phyloP scores from a whole-genome alignment of 2,329 filamentous ascomycete genomes.

The Tolypocladium tundrense region DNA sequence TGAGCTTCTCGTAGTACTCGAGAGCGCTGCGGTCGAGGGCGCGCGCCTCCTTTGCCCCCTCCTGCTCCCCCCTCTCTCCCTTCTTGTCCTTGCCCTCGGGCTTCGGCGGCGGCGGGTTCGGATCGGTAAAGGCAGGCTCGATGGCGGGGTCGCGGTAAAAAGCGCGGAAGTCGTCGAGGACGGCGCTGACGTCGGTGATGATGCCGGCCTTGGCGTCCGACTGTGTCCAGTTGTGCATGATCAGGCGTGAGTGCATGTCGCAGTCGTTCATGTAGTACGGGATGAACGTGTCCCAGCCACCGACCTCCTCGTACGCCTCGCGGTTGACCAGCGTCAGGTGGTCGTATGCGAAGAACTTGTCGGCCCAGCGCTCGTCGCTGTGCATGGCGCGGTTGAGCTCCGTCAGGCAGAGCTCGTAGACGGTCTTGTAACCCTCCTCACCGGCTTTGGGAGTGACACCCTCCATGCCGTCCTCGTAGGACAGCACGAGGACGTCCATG shows the following conservation, averaged over 20 bases:
- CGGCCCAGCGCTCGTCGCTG: constrained; percentile 32
- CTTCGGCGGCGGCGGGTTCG: constrained; percentile 21
- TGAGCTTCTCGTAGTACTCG: constrained; percentile 9
- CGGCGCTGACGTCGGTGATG: constrained; percentile 33
- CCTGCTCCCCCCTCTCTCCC: not conserved
- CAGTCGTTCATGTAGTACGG: constrained; percentile 49
- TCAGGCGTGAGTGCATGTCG: constrained; percentile 40
- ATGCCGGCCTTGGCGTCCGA: constrained; percentile 27
- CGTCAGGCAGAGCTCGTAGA: constrained; percentile 29
- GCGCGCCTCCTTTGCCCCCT: not conserved
- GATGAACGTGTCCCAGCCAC: constrained; percentile 48
- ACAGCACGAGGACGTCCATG: constrained; percentile 39
- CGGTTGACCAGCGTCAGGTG: constrained; percentile 47
- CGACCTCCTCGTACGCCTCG: constrained; percentile 35
- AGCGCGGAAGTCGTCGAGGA: constrained; percentile 33
- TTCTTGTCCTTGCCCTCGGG: constrained; percentile 5
- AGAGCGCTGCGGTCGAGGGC: not conserved
- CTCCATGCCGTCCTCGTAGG: constrained; percentile 28
- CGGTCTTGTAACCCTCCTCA: constrained; percentile 26
- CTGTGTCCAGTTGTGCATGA: constrained; percentile 33
- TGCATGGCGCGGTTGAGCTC: constrained; percentile 21
- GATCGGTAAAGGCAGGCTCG: constrained; percentile 24
- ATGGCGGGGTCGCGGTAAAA: constrained; percentile 32
- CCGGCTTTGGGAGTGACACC: constrained; percentile 20
- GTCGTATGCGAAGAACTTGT: constrained; percentile 49